Evolutionary conservation across 352 stramenopile species (phyloP).

Genomic region (Phytophthora chlamydospora): DNA sequence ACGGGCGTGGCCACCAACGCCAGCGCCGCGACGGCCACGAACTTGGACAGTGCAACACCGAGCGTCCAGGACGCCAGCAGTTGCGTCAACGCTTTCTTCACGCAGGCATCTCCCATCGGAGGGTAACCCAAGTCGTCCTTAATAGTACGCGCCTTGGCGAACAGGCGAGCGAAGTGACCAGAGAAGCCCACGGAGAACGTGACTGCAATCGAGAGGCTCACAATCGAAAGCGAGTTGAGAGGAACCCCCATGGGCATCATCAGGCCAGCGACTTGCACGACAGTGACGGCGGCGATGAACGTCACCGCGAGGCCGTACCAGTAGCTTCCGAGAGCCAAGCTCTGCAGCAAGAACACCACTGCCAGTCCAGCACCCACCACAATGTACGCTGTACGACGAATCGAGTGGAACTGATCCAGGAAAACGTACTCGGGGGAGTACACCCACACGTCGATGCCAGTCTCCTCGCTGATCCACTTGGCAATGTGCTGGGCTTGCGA

Average conservation of each 20-base stretch:
- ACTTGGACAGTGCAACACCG: conserved; percentile 44
- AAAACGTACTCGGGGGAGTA: conserved; percentile 70
- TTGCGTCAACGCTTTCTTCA: conserved; percentile 46
- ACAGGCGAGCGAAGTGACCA: conserved; percentile 73
- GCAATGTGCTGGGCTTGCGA: conserved; percentile 63
- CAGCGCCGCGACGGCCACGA: conserved; percentile 48
- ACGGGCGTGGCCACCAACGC: conserved; percentile 40
- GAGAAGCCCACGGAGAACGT: conserved; percentile 84
- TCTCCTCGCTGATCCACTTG: conserved; percentile 69
- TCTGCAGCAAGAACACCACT: conserved; percentile 57
- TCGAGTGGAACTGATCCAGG: conserved; percentile 74
- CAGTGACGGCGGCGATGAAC: conserved; percentile 50
- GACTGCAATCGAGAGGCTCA: conserved; percentile 79
- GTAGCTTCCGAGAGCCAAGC: conserved; percentile 52
- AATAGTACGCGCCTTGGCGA: conserved; percentile 47
- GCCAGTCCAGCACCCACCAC: conserved; percentile 53
- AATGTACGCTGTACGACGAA: conserved; percentile 57
- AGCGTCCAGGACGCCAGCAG: conserved; percentile 49
- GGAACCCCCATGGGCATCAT: conserved; percentile 68
- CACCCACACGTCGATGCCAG: conserved; percentile 70
- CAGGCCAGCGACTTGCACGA: conserved; percentile 64
- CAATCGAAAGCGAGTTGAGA: conserved; percentile 85
- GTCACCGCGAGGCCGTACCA: conserved; percentile 56
- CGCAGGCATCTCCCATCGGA: conserved; percentile 37
- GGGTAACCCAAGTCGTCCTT: conserved; percentile 25